Base-by-base conservation (phyloP, 495 filamentous ascomycete genomes). In the Penicillium dipodomyicola region DNA sequence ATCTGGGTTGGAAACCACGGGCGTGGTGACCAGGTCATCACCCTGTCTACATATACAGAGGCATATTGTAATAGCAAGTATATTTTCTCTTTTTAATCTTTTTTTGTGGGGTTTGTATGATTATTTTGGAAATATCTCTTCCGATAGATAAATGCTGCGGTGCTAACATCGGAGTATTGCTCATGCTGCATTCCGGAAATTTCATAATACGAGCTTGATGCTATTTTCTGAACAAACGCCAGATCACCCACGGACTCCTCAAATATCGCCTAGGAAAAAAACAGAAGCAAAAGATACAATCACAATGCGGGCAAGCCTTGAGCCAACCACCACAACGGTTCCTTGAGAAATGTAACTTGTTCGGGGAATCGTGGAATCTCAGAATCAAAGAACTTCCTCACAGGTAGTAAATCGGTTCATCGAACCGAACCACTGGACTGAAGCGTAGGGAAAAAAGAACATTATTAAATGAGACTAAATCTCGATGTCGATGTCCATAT, bases 401-500 rank as follows among this genome's bases (percentile, higher is more conserved):
- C 6, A 39, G 7, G n/a, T 19, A 49, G 27, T 32, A 19, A 20
- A 27, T 20, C 46, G n/a, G 10, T 14, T 20, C n/a, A 33, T 4
- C n/a, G 9, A 12, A 14, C 4, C 22, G 7, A 5, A 33, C 6
- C 19, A 11, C 20, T 12, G 41, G 14, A 14, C 0, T 2, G 30
- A 48, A 32, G 1, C 7, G 2, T 15, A 30, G 17, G 11, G 17
- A 7, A 1, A 30, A 17, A 1, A 10, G 2, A 15, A 8, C 44
- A 48, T 32, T n/a, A 2, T 20, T 7, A n/a, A 39, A 39, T 17
- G 9, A 19, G 2, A n/a, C 58, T 71, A 82, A 54, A 91, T 88
- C 25, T 90, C 86, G 54, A 90, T 84, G 53, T 94, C 90, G 62
- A 94, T 89, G 11, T 88, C 90, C 58, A 95, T 70, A 69, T 93